These are phyloP conservation scores for Lagenaria siceraria DNA, from an alignment of 306 rosid genomes.

Conservation along the genomic window DNA sequence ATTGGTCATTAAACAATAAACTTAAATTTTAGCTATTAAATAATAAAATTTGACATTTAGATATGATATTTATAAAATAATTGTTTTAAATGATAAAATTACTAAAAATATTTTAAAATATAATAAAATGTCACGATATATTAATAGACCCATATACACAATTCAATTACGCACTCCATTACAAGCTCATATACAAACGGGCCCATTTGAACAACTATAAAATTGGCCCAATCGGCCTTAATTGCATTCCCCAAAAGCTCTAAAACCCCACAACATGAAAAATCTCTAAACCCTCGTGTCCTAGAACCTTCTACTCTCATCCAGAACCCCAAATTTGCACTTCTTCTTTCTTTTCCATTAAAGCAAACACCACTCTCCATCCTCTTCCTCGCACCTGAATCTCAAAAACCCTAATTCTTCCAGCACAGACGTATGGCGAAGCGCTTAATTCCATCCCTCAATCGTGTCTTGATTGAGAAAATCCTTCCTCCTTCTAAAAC, in stretches of 20 bases:
- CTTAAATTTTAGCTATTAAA: too few species aligned
- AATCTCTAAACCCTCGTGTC: constrained; percentile 28
- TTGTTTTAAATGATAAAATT: too few species aligned
- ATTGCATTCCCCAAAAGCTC: neutral
- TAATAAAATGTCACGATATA: too few species aligned
- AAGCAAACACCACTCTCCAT: neutral
- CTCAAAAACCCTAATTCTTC: too few species aligned
- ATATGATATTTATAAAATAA: too few species aligned
- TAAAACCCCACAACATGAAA: neutral
- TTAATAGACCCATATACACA: too few species aligned
- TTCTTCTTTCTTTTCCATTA: neutral
- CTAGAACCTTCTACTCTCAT: constrained; percentile 50
- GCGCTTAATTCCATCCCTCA: constrained; percentile 69
- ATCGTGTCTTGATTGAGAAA: constrained; percentile 76
- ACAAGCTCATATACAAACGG: neutral
- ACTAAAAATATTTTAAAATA: too few species aligned
- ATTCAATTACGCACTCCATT: too few species aligned
- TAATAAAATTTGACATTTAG: too few species aligned
- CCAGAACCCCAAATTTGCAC: constrained; percentile 14
- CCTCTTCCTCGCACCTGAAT: too few species aligned
- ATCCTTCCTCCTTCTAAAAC: constrained; percentile 74
- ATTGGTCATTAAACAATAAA: too few species aligned
- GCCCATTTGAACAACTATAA: neutral
- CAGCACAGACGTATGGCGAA: constrained; percentile 28
- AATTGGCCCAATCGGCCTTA: neutral